Conservation (phyloP, 176 grass and related monocot species). For the Cenchrus fungigraminus region DNA sequence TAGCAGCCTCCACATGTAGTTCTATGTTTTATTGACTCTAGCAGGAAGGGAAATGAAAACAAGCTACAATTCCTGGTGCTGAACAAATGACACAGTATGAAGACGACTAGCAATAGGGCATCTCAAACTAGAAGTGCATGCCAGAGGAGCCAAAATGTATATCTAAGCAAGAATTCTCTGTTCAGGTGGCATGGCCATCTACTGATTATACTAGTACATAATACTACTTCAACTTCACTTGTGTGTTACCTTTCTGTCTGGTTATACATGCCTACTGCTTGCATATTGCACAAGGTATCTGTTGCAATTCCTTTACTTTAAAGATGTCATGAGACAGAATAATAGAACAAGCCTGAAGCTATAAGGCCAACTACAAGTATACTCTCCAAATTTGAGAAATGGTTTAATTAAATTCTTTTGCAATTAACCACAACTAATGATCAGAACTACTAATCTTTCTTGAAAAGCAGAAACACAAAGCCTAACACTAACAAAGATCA, state of each 20-base stretch:
- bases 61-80: not conserved
- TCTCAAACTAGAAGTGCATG: not conserved
- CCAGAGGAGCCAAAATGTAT: not conserved
- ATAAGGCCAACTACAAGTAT: not conserved
- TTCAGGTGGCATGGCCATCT: not conserved
- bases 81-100: not conserved
- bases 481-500: not conserved
- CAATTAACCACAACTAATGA: not conserved
- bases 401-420: not conserved
- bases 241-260: not conserved
- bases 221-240: too few relatives aligned
- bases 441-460: not conserved
- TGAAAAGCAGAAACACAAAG: not conserved
- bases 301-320: not conserved
- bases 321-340: not conserved
- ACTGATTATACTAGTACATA: not conserved
- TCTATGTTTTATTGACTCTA: not conserved
- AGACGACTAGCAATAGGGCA: not conserved
- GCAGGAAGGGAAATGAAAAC: too few relatives aligned
- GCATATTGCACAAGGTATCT: not conserved
- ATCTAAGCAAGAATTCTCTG: not conserved
- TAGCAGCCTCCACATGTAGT: not conserved
- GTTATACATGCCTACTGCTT: not conserved
- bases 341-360: not conserved
- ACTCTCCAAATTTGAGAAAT: slow-evolving; percentile 6